Base-by-base conservation (phyloP, 768 basidiomycete genomes). In the Mycena maculata region DNA sequence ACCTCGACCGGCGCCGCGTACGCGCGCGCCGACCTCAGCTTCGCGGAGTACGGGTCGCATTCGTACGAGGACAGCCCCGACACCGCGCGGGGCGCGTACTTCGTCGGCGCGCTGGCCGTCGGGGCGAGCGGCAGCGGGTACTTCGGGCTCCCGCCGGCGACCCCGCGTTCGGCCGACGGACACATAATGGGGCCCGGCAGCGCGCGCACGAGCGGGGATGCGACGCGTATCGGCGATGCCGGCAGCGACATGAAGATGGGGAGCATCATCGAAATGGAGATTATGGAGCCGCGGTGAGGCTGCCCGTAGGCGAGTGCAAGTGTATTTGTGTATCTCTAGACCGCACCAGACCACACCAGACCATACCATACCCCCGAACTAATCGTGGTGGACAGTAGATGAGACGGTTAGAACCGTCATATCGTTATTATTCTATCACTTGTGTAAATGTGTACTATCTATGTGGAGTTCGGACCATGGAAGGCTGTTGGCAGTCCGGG, bases 131-230 rank as follows among this genome's bases (percentile, higher is more conserved):
- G 6, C 41, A 15, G 22, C 9, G 58, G 15, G 39, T 28, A 56
- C 27, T 44, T 42, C 16, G 41, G 30, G 6, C 25, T 20, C 11
- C 15, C 36, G 39, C 20, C 55, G 42, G 9, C 36, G 36, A 9
- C 36, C 16, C 16, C 36, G 36, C 36, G 10, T 16, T 38, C 36
- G 36, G 36, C 36, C 36, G 16, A 38, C 36, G 36, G 36, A 38
- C 16, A 38, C 11, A 36, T 38, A 25, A 4, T 13, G 45, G 7
- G 62, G 23, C 16, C 36, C 10, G 52, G 44, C 23, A 60, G 53
- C 22, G 65, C 52, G 45, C 23, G 65, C 20, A 66, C 65, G 44
- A 66, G 65, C 30, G 58, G 58, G 52, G 65, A 66, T 30, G 65
- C 22, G 25, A 60, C 65, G 50, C 52, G 44, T 12, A 58, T 66